Evolutionary conservation across 1,139 yeast species (phyloP), one percentile per base, ranked within the genome.

Genomic region (Kurtzmaniella quercitrusa): DNA sequence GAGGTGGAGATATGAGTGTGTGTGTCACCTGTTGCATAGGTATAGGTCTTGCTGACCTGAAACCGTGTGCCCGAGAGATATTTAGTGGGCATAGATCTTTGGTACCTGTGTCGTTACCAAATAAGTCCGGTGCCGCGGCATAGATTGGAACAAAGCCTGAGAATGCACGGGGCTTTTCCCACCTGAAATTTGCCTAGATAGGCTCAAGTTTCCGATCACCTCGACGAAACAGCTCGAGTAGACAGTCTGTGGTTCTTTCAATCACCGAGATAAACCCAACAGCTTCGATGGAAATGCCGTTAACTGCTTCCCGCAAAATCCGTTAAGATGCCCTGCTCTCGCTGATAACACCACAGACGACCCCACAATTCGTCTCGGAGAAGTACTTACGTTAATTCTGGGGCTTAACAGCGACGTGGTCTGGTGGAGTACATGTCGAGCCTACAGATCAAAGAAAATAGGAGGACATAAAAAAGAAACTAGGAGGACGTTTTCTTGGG

Each of bases 291-390:
- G 23, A 21, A n/a, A n/a, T n/a, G n/a, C n/a, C n/a, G n/a, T n/a
- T n/a, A n/a, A n/a, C n/a, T n/a, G n/a, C n/a, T n/a, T n/a, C n/a
- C n/a, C n/a, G n/a, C 23, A 21, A 21, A 21, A 21, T 21, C 23
- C 23, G 23, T 21, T 21, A 8, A 27, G 10, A 27, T 10, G 14
- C 31, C 31, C 14, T 7, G 12, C 31, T 27, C n/a, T 10, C 12
- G 31, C 31, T 27, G 31, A 27, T n/a, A 27, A 27, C 31, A 27
- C 31, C 12, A 5, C 12, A 5, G 12, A 33, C 17, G 37, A 34
- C 37, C 37, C 37, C 37, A 34, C 37, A 34, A 15, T 34, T 17
- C 21, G 19, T 17, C 23, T 17, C 21, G 37, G 37, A 17, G 37
- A 21, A 12, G 37, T 21, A n/a, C 37, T 34, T 34, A 34, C 23